Evolutionary conservation across 768 basidiomycete species (phyloP).

Genomic region (Leccinum broughii): DNA sequence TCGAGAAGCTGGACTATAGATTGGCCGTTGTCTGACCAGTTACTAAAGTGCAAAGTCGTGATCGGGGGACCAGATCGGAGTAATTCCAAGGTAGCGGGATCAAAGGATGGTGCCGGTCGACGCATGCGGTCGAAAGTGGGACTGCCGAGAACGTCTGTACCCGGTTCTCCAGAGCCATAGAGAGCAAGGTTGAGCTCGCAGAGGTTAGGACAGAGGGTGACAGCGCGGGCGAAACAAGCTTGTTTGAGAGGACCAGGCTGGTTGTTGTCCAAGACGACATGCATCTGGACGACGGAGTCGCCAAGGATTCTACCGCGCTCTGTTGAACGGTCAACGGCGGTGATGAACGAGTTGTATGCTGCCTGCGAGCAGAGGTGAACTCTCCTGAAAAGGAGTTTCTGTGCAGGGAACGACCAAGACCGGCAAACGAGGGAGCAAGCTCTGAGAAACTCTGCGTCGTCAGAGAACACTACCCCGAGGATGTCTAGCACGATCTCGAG

Average conservation of each 20-base stretch:
- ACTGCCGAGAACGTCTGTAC: constrained; percentile 49
- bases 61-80: constrained; percentile 57
- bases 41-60: constrained; percentile 57
- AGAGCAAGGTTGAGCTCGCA: constrained; percentile 54
- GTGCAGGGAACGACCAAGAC: constrained; percentile 63
- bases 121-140: constrained; percentile 49
- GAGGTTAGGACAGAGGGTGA: constrained; percentile 60
- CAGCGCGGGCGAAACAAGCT: constrained; percentile 56
- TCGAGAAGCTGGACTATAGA: constrained; percentile 61
- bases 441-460: constrained; percentile 44
- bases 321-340: constrained; percentile 49
- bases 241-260: constrained; percentile 60
- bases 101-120: constrained; percentile 54
- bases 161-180: constrained; percentile 57
- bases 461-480: constrained; percentile 55
- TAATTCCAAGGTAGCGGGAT: constrained; percentile 48
- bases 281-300: constrained; percentile 54
- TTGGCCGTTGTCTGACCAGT: constrained; percentile 67
- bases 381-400: constrained; percentile 62
- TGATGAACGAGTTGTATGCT: constrained; percentile 54
- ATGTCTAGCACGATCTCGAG: constrained; percentile 64
- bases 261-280: constrained; percentile 63
- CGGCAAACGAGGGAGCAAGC: constrained; percentile 64
- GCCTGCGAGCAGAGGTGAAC: constrained; percentile 54
- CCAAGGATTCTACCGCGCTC: constrained; percentile 50